These are phyloP conservation scores for Tulasnella sp. DNA, from an alignment of 768 basidiomycete species.

Conservation along the genomic window DNA sequence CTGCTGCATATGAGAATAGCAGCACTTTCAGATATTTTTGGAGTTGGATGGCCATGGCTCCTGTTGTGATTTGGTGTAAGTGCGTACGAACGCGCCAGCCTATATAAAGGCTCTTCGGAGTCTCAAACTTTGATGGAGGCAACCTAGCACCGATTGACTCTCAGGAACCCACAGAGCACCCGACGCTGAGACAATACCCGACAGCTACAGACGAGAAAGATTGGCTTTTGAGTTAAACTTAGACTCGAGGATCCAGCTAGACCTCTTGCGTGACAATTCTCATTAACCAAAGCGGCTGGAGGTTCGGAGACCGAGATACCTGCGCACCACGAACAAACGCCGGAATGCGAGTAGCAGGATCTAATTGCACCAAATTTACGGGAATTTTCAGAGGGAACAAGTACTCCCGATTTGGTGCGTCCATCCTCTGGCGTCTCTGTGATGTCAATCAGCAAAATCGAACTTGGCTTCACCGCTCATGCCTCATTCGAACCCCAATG, in stretches of 20 bases:
- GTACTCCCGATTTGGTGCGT: neutral
- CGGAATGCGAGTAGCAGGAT: neutral
- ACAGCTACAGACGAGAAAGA: too few species aligned
- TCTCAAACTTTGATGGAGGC: neutral
- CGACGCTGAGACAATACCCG: too few species aligned
- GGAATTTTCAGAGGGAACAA: neutral
- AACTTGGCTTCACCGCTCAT: neutral
- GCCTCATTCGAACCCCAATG: neutral
- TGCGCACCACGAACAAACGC: neutral
- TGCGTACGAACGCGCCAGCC: neutral
- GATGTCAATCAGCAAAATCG: neutral
- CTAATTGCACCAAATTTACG: neutral
- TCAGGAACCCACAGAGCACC: too few species aligned
- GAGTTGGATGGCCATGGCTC: neutral
- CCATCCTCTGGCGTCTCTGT: neutral
- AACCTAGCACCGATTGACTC: too few species aligned
- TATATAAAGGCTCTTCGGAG: neutral
- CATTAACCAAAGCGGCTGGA: too few species aligned
- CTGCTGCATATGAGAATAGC: neutral
- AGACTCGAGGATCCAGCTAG: too few species aligned
- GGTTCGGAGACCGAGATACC: too few species aligned
- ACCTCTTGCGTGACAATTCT: too few species aligned
- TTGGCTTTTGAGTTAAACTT: too few species aligned
- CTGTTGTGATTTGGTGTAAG: neutral
- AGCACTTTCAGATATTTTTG: neutral